These are phyloP conservation scores for Trametes polyzona DNA, from an alignment of 1,284 basidiomycete species.

Conservation along the genomic window DNA sequence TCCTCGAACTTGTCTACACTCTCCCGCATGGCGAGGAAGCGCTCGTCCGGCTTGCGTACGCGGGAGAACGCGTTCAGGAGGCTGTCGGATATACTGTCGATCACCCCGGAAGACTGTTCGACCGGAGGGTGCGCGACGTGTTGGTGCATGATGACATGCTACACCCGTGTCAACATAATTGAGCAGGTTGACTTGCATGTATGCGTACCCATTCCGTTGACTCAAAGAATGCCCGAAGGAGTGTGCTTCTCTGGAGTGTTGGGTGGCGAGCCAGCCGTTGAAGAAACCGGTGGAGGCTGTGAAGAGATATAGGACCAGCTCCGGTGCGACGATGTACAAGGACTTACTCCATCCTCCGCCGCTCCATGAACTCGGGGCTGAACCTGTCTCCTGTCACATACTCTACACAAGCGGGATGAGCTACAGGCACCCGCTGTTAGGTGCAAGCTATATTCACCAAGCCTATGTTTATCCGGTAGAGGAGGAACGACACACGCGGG, in stretches of 20 bases:
- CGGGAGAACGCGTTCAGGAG: constrained; percentile 94
- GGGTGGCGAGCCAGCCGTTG: constrained; percentile 92
- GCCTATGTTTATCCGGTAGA: constrained; percentile 94
- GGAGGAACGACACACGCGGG: constrained; percentile 96
- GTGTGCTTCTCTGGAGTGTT: constrained; percentile 89
- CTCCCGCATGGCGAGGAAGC: constrained; percentile 91
- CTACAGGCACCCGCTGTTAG: not conserved
- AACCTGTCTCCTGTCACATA: constrained; percentile 98
- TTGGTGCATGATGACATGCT: constrained; percentile 97
- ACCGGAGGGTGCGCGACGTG: constrained; percentile 87
- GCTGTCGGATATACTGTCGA: constrained; percentile 95
- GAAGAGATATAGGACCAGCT: constrained; percentile 1
- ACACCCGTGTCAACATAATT: constrained; percentile 9
- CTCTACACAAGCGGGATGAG: constrained; percentile 57
- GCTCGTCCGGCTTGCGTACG: constrained; percentile 95
- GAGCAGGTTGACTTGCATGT: not conserved
- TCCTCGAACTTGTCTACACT: constrained; percentile 96
- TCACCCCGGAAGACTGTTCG: constrained; percentile 79
- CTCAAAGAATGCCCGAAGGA: constrained; percentile 91
- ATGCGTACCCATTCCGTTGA: constrained; percentile 94
- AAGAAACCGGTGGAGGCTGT: constrained; percentile 90
- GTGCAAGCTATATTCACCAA: constrained; percentile 67
- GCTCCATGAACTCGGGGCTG: constrained; percentile 95
- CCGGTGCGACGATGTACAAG: not conserved
- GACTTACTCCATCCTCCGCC: constrained; percentile 84